These are phyloP conservation scores for Metschnikowia continentalis DNA, from an alignment of 805 yeast genomes.

Conservation along the genomic window DNA sequence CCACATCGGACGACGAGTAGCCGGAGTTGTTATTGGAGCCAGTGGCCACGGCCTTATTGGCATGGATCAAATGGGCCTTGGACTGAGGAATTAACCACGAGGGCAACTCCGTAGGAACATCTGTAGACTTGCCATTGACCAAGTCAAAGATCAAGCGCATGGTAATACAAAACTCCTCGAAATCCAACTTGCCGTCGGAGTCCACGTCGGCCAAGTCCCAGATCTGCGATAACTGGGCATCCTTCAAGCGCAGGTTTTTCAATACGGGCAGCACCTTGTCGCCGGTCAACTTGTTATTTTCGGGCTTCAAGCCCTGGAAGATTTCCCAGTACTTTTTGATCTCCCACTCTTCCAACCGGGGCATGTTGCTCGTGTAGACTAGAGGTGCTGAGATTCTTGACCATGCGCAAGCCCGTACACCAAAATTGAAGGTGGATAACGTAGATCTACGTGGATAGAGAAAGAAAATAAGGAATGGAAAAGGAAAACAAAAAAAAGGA, in stretches of 20 bases:
- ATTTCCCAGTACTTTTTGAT: slow-evolving; percentile 98
- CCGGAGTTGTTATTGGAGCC: slow-evolving; percentile 25
- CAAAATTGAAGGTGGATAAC: not conserved
- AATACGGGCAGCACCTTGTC: slow-evolving; percentile 82
- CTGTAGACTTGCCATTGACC: slow-evolving; percentile 61
- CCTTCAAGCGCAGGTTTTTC: slow-evolving; percentile 51
- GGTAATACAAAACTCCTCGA: slow-evolving; percentile 96
- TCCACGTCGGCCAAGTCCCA: slow-evolving; percentile 65
- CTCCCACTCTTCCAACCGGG: slow-evolving; percentile 89
- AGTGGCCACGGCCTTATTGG: slow-evolving; percentile 60
- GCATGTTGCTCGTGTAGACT: slow-evolving; percentile 29
- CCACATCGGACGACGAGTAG: slow-evolving; percentile 41
- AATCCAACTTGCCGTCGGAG: slow-evolving; percentile 56
- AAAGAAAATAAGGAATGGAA: too few relatives aligned
- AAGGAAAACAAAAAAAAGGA: too few relatives aligned
- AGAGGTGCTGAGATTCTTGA: not conserved
- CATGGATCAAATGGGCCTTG: slow-evolving; percentile 80
- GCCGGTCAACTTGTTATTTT: slow-evolving; percentile 72
- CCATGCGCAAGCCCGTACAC: slow-evolving; percentile 2
- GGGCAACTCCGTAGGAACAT: slow-evolving; percentile 73
- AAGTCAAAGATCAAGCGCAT: slow-evolving; percentile 92
- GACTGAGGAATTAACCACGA: slow-evolving; percentile 90
- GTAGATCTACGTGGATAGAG: too few relatives aligned
- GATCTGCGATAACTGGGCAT: slow-evolving; percentile 70
- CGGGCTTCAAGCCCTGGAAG: slow-evolving; percentile 84